Percentiles rank a stretch among this genome's conserved stretches.
phyloP scores from a whole-genome alignment of 768 basidiomycete species.

The Auricularia sp. region DNA sequence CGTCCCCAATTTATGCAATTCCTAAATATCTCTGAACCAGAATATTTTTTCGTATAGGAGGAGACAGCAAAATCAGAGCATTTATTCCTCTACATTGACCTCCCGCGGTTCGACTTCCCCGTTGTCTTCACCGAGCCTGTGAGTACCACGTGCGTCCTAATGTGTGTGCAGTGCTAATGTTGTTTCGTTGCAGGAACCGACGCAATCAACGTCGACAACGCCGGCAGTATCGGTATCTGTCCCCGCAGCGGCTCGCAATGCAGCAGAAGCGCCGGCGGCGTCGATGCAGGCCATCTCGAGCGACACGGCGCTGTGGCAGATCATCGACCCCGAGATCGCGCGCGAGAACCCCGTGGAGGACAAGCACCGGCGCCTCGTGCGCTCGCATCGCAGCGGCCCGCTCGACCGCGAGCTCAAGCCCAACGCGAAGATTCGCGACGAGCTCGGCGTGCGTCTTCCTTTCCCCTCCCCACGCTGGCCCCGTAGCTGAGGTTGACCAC shows the following conservation, averaged over 20 bases:
- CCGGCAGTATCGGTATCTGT: conserved; percentile 31
- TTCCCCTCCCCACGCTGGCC: neutral
- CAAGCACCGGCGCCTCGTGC: conserved; percentile 87
- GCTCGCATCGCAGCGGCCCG: conserved; percentile 90
- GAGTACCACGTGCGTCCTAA: conserved; percentile 17
- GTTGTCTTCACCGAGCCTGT: conserved; percentile 91
- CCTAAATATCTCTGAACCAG: neutral
- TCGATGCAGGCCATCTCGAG: conserved; percentile 40
- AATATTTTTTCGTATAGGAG: conserved; percentile 35
- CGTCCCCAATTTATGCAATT: conserved; percentile 17
- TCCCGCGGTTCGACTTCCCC: conserved; percentile 95
- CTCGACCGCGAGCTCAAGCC: conserved; percentile 95
- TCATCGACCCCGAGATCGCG: conserved; percentile 82
- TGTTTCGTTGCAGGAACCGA: conserved; percentile 4
- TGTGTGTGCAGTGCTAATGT: too few relatives aligned
- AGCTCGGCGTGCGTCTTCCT: conserved; percentile 59
- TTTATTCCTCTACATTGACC: conserved; percentile 90
- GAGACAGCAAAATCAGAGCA: conserved; percentile 89
- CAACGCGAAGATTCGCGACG: conserved; percentile 90
- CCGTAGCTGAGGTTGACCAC: neutral
- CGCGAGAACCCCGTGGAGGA: conserved; percentile 96
- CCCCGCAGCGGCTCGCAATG: conserved; percentile 27
- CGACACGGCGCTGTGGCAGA: conserved; percentile 73
- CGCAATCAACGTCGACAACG: conserved; percentile 2
- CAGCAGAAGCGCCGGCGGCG: conserved; percentile 30